A percentile compares a stretch with the other conserved stretches of the same genome.
Evolutionary conservation across 345 rosid genomes (phyloP).

Genomic region (Brassica cretica): DNA sequence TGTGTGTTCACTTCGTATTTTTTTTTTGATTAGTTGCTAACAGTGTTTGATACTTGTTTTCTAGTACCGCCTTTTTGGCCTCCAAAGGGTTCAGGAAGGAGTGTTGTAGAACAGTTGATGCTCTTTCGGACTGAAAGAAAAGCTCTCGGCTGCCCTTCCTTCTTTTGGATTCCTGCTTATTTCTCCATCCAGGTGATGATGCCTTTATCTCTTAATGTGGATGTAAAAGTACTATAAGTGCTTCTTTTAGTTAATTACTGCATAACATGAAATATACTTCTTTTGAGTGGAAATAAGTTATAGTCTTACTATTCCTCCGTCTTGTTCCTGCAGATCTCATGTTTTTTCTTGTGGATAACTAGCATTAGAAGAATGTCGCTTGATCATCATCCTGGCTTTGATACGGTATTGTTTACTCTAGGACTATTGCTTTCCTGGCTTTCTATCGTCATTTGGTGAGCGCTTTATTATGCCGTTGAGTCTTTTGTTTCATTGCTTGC

Average conservation of each 20-base stretch:
- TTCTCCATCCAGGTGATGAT: slow-evolving; percentile 64
- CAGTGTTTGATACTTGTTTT: slow-evolving; percentile 30
- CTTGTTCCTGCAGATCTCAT: slow-evolving; percentile 62
- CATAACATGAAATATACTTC: not conserved
- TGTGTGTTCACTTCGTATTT: not conserved
- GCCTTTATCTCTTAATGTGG: not conserved
- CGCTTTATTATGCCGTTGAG: not conserved
- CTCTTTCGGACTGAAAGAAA: slow-evolving; percentile 54
- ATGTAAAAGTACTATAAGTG: too few species aligned
- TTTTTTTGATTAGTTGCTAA: slow-evolving; percentile 13
- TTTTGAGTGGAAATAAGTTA: slow-evolving; percentile 3
- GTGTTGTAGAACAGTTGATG: slow-evolving; percentile 53
- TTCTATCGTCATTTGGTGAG: not conserved
- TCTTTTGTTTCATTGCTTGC: slow-evolving; percentile 37
- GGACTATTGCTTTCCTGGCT: not conserved
- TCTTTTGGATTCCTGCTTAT: slow-evolving; percentile 66
- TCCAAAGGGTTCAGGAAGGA: slow-evolving; percentile 81
- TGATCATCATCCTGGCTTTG: slow-evolving; percentile 47
- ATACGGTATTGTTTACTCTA: slow-evolving; percentile 39
- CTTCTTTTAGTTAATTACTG: not conserved
- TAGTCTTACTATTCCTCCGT: not conserved
- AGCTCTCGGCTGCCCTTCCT: slow-evolving; percentile 76
- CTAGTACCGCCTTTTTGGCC: slow-evolving; percentile 87
- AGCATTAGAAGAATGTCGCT: slow-evolving; percentile 47
- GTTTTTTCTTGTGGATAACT: slow-evolving; percentile 47